Percentiles rank a stretch among this genome's conserved stretches.
phyloP scores from a whole-genome alignment of 73 alveolate genomes.

The Tetrahymena elliotti region DNA sequence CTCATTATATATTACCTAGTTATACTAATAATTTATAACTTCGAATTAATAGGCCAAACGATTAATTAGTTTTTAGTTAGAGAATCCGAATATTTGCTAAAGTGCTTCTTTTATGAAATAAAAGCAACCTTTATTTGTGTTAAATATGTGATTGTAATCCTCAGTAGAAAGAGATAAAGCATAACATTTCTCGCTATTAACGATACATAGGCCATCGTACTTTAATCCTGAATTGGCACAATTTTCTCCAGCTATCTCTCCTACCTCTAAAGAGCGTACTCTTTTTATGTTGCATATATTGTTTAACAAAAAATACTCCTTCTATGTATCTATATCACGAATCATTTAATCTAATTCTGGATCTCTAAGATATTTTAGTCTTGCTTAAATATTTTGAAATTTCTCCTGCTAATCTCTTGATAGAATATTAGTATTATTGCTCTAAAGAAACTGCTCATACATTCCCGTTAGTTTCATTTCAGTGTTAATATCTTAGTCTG shows the following conservation, averaged over 20 bases:
- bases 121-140: background rate
- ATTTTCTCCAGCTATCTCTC: background rate
- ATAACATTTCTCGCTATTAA: background rate
- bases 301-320: background rate
- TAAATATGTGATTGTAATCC: background rate
- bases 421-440: background rate
- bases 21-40: background rate
- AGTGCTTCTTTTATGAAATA: background rate
- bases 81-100: background rate
- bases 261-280: background rate
- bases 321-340: background rate
- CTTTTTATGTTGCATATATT: background rate
- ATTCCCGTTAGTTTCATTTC: background rate
- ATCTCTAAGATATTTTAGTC: background rate
- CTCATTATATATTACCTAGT: background rate
- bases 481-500: background rate
- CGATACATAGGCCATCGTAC: background rate
- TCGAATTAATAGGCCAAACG: background rate
- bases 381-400: background rate
- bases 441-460: background rate
- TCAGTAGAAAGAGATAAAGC: background rate
- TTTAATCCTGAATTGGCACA: background rate
- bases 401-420: background rate
- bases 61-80: background rate
- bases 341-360: background rate